Evolutionary conservation across 495 filamentous ascomycete genomes (phyloP), one percentile per base, ranked within the genome.

Genomic region (Trichocladium antarcticum): DNA sequence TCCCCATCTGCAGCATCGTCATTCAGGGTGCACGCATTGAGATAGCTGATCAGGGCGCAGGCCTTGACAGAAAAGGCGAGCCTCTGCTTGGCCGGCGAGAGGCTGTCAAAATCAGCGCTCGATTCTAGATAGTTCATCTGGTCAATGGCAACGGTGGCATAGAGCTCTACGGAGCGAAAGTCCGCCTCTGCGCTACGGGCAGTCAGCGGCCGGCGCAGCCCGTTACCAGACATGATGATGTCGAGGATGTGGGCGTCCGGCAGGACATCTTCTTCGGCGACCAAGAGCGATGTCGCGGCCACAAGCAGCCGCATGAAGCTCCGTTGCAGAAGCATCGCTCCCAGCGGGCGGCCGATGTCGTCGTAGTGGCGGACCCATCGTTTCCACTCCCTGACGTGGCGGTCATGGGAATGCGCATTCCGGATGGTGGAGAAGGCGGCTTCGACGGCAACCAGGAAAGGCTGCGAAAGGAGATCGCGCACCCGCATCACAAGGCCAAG

Each of bases 311-410:
- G 80, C 79, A 89, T 89, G 60, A 89, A 89, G 43, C 79, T 85
- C 57, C 84, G 79, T 60, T 89, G 87, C 14, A 98, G 65, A 7
- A 96, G 69, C 85, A 95, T 89, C n/a, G 88, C 87, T 5, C 92
- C 89, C 27, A 97, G 65, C 2, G 92, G 89, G 14, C 84, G 79
- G 11, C 84, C 84, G 47, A 77, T 72, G 8, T 77, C 75, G 21
- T 88, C 80, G 63, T 98, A 97, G 38, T 85, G 82, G n/a, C 81
- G 80, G 15, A 82, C 69, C 65, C 82, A 89, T 51, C 78, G 76
- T 60, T 81, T 90, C 92, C 92, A 98, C 43, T 89, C 81, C 50
- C 71, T 77, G 15, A 73, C 59, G 42, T 69, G 54, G 22, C 69
- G 70, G 41, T 79, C 73, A 12, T 68, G 64, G 20, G 65, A 60